Evolutionary conservation across 306 rosid genomes (phyloP).

Genomic region (Corylus americana): DNA sequence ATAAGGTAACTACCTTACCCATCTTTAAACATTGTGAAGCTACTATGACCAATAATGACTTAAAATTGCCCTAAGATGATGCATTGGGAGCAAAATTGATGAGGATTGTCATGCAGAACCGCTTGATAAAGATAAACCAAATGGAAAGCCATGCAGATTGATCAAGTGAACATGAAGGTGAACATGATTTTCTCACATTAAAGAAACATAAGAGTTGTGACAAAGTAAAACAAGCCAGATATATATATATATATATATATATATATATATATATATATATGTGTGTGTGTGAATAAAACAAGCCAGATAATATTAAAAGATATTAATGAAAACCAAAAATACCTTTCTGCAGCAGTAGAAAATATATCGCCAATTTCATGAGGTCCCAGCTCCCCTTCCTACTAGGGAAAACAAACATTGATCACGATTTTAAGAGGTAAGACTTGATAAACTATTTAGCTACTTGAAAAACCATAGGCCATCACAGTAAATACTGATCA

Average conservation of each 20-base stretch:
- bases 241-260: too few species aligned
- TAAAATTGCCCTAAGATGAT: neutral
- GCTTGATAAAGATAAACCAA: neutral
- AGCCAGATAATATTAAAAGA: neutral
- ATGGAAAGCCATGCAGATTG: neutral
- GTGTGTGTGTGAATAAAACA: too few species aligned
- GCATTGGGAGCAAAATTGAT: neutral
- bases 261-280: too few species aligned
- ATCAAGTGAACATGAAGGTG: neutral
- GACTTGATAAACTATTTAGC: slow-evolving; percentile 14
- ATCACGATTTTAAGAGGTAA: slow-evolving; percentile 8
- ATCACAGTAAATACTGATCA: neutral
- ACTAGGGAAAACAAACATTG: slow-evolving; percentile 18
- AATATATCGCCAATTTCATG: slow-evolving; percentile 88
- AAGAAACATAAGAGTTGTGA: neutral
- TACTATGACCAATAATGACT: neutral
- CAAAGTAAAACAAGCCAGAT: slow-evolving; percentile 6
- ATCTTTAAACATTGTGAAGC: neutral
- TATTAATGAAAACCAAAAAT: slow-evolving; percentile 19
- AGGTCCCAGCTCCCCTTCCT: slow-evolving; percentile 87
- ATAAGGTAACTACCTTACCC: too few species aligned
- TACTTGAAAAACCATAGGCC: neutral
- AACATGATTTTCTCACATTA: neutral
- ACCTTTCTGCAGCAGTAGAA: slow-evolving; percentile 98
- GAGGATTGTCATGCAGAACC: neutral